A percentile compares a stretch with the other conserved stretches of the same genome.
phyloP scores from a whole-genome alignment of 148 eudicot genomes.

The Pouteria glomerata region DNA sequence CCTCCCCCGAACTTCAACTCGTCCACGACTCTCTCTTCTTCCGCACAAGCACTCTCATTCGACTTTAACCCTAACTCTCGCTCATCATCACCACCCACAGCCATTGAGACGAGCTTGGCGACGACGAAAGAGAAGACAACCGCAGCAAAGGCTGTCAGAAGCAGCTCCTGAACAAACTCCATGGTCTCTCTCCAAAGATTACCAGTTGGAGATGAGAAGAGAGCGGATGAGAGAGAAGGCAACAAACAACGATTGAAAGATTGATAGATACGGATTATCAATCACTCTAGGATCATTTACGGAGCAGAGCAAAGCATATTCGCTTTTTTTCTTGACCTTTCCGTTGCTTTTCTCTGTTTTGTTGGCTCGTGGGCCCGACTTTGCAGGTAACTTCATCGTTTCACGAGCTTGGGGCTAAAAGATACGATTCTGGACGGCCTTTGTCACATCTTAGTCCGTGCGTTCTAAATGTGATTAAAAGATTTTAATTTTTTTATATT shows the following conservation, averaged over 20 bases:
- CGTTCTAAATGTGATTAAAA: too few species aligned
- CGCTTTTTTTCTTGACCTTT: too few species aligned
- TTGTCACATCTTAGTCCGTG: too few species aligned
- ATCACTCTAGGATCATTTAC: too few species aligned
- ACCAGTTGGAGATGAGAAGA: background rate
- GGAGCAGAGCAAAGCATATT: conserved; percentile 29
- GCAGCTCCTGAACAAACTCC: conserved; percentile 33
- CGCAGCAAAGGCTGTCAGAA: conserved; percentile 28
- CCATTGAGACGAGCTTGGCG: conserved; percentile 29
- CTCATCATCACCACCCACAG: conserved; percentile 3
- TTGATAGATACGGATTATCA: conserved; percentile 12
- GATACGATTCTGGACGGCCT: too few species aligned
- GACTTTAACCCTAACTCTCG: background rate
- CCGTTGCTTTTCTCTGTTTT: too few species aligned
- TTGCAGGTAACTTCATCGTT: too few species aligned
- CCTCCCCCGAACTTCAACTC: conserved; percentile 15
- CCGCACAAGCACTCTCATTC: background rate
- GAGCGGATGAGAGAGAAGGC: background rate
- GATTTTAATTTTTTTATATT: too few species aligned
- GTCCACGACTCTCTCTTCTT: conserved; percentile 5
- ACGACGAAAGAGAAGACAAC: conserved; percentile 28
- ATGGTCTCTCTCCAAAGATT: conserved; percentile 13
- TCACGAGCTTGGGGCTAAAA: too few species aligned
- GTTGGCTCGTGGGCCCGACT: too few species aligned
- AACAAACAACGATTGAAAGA: background rate